Base-by-base conservation (phyloP, 371 early-diverging fungal species). In the Circinella minor region DNA sequence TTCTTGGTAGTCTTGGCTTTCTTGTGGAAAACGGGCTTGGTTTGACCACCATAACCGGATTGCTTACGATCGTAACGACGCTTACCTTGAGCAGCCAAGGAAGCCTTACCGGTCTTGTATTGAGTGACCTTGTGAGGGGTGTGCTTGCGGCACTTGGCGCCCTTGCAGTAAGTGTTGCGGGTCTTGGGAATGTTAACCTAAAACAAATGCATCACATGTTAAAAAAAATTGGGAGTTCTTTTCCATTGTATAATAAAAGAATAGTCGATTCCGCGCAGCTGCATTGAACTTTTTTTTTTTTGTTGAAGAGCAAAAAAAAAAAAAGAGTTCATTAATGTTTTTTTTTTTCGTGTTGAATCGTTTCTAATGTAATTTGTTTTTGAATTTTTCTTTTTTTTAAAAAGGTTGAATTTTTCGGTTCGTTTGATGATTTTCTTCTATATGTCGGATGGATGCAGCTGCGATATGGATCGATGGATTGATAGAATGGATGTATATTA, bases 41-140 rank as follows among this genome's bases (percentile, higher is more conserved):
- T 99, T 90, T 99, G 99, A 90, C 99, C 99, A 94, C 99, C 99
- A 88, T 93, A 95, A 84, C 96, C 96, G 71, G 89, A 88, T 84
- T 95, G 96, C 89, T 96, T 96, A 76, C 94, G 78, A 66, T 78
- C 78, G 72, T 78, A 78, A 78, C 78, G 78, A 71, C 78, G 73
- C 84, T 92, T 93, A 91, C 96, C 99, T 89, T 98, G 98, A 75
- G 96, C 98, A 79, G 93, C 93, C 77, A 97, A 92, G 76, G 98
- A 98, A 79, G 95, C 98, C 92, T 99, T 99, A 75, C 98, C 97
- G 76, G 96, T 95, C 95, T 99, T 99, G 96, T 98, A 98, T 86
- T 98, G 97, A 77, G 98, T 91, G 69, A 98, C 98, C 91, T 98
- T 99, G 95, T 98, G 98, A 66, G 94, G 93, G 74, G 95, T 96